These are phyloP conservation scores for Fusarium protoensiforme DNA, from an alignment of 2,329 filamentous ascomycete species.

Conservation along the genomic window DNA sequence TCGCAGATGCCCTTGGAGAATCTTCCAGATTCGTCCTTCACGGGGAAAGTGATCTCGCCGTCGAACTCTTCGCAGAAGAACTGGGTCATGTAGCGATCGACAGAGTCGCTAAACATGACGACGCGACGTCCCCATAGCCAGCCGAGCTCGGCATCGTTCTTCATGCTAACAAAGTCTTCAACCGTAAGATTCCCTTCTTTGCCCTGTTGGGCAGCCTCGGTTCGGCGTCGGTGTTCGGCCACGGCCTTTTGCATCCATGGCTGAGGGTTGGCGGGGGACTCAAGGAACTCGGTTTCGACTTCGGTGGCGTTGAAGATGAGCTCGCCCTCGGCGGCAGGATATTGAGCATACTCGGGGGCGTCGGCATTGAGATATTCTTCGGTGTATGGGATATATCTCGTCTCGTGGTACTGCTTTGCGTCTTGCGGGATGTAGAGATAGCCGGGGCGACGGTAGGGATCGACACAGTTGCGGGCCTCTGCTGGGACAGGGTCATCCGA, in stretches of 20 bases:
- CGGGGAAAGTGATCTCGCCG: conserved; percentile 8
- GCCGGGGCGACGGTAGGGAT: conserved; percentile 61
- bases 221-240: conserved; percentile 19
- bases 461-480: conserved; percentile 19
- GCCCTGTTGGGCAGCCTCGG: background rate
- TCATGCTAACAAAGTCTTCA: conserved; percentile 20
- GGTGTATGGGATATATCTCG: conserved; percentile 41
- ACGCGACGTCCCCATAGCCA: conserved; percentile 34
- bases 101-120: conserved; percentile 30
- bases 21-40: conserved; percentile 5
- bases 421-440: conserved; percentile 62
- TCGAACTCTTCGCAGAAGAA: conserved; percentile 32
- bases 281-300: conserved; percentile 27
- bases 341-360: conserved; percentile 56
- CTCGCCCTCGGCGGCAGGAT: conserved; percentile 47
- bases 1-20: conserved; percentile 21
- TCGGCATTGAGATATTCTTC: conserved; percentile 69
- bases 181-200: background rate
- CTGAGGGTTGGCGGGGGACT: conserved; percentile 14
- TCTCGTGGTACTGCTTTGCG: conserved; percentile 71
- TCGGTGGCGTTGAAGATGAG: conserved; percentile 79
- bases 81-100: conserved; percentile 30
- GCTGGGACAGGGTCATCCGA: background rate
- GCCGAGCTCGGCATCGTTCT: conserved; percentile 10
- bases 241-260: conserved; percentile 34